Evolutionary conservation across 2,329 filamentous ascomycete species (phyloP).

Genomic region (Verticillium zaregamsianum): DNA sequence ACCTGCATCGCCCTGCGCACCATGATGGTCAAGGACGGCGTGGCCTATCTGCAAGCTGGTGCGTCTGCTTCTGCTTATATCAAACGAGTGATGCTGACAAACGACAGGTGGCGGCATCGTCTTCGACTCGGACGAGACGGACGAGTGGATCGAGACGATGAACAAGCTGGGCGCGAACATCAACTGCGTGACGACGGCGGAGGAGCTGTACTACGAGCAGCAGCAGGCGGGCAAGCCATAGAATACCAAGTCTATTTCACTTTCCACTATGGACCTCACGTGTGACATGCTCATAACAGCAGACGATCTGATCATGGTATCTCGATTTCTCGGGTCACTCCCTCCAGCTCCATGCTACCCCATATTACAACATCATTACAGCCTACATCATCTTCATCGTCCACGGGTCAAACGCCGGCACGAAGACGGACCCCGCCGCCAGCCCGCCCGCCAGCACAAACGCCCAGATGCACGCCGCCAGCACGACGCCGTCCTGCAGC

Average conservation of each 20-base stretch:
- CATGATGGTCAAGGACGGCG: constrained; percentile 88
- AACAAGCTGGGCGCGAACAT: constrained; percentile 94
- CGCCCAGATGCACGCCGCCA: constrained; percentile 20
- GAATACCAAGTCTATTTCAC: not conserved
- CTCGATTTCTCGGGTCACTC: too few relatives aligned
- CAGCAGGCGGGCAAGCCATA: constrained; percentile 18
- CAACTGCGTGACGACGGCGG: constrained; percentile 79
- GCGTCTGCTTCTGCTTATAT: too few relatives aligned
- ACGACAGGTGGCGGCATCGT: constrained; percentile 77
- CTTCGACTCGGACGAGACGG: constrained; percentile 87
- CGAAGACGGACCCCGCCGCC: constrained; percentile 15
- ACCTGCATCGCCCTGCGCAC: constrained; percentile 78
- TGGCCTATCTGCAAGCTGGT: constrained; percentile 85
- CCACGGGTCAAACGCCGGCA: constrained; percentile 12
- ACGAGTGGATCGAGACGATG: constrained; percentile 90
- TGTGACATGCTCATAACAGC: too few relatives aligned
- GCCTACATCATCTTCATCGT: not conserved
- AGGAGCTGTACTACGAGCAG: constrained; percentile 53
- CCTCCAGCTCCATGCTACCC: too few relatives aligned
- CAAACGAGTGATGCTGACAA: not conserved
- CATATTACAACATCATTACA: not conserved
- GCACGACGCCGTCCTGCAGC: constrained; percentile 24
- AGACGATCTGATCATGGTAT: too few relatives aligned
- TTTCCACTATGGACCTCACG: not conserved
- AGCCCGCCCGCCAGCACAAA: constrained; percentile 17